These are phyloP conservation scores for Elsinoe australis DNA, from an alignment of 2,329 filamentous ascomycete species.

Conservation along the genomic window DNA sequence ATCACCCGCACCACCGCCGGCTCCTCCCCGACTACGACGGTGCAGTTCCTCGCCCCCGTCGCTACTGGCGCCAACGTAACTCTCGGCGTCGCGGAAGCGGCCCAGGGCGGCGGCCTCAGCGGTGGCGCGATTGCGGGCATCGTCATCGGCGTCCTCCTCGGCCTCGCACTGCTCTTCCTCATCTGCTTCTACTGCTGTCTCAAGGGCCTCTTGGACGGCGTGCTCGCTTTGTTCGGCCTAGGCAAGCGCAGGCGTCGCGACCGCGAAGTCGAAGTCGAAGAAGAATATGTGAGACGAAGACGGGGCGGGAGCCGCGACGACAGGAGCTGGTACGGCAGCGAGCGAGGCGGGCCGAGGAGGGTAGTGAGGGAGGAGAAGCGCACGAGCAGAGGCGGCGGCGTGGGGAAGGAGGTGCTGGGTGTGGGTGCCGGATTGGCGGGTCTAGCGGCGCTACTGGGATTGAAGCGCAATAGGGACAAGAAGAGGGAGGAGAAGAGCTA, in stretches of 20 bases:
- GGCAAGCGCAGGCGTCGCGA: constrained; percentile 42
- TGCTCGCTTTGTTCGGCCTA: constrained; percentile 55
- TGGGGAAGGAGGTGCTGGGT: constrained; percentile 29
- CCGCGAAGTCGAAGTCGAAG: constrained; percentile 51
- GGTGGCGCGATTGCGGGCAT: constrained; percentile 72
- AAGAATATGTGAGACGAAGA: constrained; percentile 51
- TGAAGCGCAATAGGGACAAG: constrained; percentile 36
- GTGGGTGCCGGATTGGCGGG: constrained; percentile 38
- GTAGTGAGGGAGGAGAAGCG: constrained; percentile 30
- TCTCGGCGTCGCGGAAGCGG: constrained; percentile 27
- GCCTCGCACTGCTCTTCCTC: constrained; percentile 58
- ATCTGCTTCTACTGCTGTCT: constrained; percentile 66
- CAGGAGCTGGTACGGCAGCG: constrained; percentile 42
- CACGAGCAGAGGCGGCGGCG: constrained; percentile 27
- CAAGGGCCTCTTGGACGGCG: constrained; percentile 47
- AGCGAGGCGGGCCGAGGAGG: constrained; percentile 30
- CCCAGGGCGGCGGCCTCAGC: constrained; percentile 44
- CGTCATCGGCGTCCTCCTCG: constrained; percentile 64
- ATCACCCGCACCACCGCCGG: constrained; percentile 45
- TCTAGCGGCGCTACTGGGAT: constrained; percentile 38
- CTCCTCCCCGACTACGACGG: constrained; percentile 39
- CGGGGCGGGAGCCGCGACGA: constrained; percentile 48
- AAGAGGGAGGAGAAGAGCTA: constrained; percentile 34
- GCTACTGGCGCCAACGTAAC: constrained; percentile 44
- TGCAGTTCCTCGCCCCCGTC: constrained; percentile 46